Base-by-base conservation (phyloP, 176 grass and related monocot genomes). In the Carex scoparia region DNA sequence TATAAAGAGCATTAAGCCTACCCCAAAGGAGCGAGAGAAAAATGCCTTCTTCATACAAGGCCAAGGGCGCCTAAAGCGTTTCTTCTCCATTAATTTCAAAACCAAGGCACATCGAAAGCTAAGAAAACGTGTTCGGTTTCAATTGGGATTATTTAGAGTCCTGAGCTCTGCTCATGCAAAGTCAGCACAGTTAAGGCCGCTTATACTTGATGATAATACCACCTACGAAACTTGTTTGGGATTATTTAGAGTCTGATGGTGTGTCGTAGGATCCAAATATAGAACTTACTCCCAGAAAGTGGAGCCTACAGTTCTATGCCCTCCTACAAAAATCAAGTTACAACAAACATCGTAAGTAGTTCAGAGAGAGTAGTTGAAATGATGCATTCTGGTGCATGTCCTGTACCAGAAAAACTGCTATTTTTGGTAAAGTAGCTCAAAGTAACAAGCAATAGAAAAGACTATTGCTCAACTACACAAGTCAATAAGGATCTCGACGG, bases 221-320 rank as follows among this genome's bases (percentile, higher is more conserved):
- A 12, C 62, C 62, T 12, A 32, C 23, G 27, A 65, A 65, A 46
- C 6, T 46, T 46, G 6, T 46, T 46, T 8, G 44, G 44, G 44
- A 8, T 46, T 46, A 46, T 49, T 49, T 49, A 10, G 46, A 49
- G 7, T 48, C 23, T 77, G 5, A 72, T 72, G n/a, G 28, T 44
- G 68, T 71, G 46, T 49, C 16, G 38, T 71, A 15, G 38, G 5
- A 71, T 38, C 38, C 32, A 71, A 71, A 14, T 71, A 71, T 14
- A 71, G 38, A 58, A 61, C 86, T 86, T 97, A 97, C 94, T 65
- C 30, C 66, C 80, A 81, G 90, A 80, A 57, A 92, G 69, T 54
- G 90, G 76, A 16, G 84, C 92, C 68, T 65, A 85, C 81, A 32
- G 87, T 88, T 97, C 94, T 82, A 94, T 56, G 74, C 92, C 94